These are phyloP conservation scores for Leishmania braziliensis DNA, from an alignment of 208 protist species.

Conservation along the genomic window DNA sequence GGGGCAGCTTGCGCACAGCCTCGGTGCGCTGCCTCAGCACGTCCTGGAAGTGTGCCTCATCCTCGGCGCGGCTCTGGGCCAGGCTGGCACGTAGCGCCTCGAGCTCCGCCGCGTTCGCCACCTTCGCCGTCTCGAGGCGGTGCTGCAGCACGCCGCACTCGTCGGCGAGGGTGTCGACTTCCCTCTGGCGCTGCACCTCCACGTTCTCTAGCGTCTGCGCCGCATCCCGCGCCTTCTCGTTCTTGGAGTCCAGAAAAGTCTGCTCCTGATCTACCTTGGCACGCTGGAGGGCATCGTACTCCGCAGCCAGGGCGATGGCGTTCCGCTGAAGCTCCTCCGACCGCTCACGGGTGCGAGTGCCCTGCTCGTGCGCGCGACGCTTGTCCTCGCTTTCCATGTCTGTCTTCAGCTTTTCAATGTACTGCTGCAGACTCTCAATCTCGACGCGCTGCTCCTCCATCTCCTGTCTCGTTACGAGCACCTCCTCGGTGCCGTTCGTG, in stretches of 20 bases:
- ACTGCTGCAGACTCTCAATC: slow-evolving; percentile 84
- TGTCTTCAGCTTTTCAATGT: slow-evolving; percentile 90
- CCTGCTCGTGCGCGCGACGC: slow-evolving; percentile 91
- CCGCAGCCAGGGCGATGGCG: slow-evolving; percentile 57
- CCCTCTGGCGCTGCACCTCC: slow-evolving; percentile 84
- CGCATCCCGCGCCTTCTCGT: slow-evolving; percentile 82
- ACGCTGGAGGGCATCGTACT: slow-evolving; percentile 81
- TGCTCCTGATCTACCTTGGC: slow-evolving; percentile 93
- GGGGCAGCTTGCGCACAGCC: slow-evolving; percentile 57
- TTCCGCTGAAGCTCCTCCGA: slow-evolving; percentile 89
- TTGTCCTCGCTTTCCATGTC: slow-evolving; percentile 95
- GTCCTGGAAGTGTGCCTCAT: slow-evolving; percentile 85
- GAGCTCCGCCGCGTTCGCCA: slow-evolving; percentile 38
- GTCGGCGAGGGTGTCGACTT: slow-evolving; percentile 89
- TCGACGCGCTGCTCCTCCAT: slow-evolving; percentile 90
- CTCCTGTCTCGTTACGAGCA: slow-evolving; percentile 94
- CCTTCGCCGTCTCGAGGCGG: slow-evolving; percentile 69
- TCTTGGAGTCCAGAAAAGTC: slow-evolving; percentile 87
- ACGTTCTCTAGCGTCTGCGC: slow-evolving; percentile 61
- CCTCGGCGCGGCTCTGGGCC: slow-evolving; percentile 43
- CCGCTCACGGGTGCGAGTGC: slow-evolving; percentile 91
- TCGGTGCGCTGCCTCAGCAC: slow-evolving; percentile 66
- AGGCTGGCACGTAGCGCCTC: slow-evolving; percentile 40
- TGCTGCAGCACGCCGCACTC: slow-evolving; percentile 63
- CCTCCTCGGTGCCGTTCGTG: slow-evolving; percentile 71